Percentiles rank a stretch among this genome's conserved stretches.
Evolutionary conservation across 306 rosid genomes (phyloP).

Genomic region (Luffa acutangula): DNA sequence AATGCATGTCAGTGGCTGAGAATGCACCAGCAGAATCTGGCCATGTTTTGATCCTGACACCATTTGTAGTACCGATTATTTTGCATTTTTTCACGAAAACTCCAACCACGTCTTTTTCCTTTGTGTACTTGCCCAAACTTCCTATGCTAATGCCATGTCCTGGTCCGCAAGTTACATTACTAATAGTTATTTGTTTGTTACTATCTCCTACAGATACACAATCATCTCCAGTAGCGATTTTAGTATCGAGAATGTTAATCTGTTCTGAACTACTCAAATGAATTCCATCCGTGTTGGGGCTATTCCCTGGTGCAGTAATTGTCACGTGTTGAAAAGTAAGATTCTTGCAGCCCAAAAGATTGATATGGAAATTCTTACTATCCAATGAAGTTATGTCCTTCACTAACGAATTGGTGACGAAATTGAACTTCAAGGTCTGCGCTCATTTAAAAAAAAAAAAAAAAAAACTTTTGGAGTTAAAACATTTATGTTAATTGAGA

Average conservation of each 20-base stretch:
- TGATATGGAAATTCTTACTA: neutral
- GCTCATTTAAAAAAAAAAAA: too few species aligned
- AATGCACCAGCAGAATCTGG: too few species aligned
- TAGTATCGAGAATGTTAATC: slow-evolving; percentile 15
- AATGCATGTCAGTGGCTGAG: too few species aligned
- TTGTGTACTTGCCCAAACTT: slow-evolving; percentile 24
- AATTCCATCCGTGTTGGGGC: slow-evolving; percentile 40
- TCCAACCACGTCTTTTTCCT: slow-evolving; percentile 18
- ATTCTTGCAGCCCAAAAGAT: neutral
- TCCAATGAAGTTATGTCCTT: neutral
- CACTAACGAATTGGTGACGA: neutral
- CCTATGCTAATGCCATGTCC: slow-evolving; percentile 15
- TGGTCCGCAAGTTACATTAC: slow-evolving; percentile 27
- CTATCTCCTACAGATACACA: slow-evolving; percentile 43
- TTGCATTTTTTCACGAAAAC: slow-evolving; percentile 18
- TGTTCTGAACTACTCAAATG: slow-evolving; percentile 28
- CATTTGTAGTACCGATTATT: neutral
- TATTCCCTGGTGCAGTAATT: neutral
- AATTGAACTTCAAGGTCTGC: neutral
- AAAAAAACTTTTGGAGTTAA: too few species aligned
- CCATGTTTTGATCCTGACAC: neutral
- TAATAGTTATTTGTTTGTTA: slow-evolving; percentile 4
- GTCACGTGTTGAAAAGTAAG: neutral
- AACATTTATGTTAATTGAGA: too few species aligned
- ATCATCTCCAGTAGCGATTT: slow-evolving; percentile 33